Conservation (phyloP, 2,329 filamentous ascomycete species). For the Colletotrichum sp. region DNA sequence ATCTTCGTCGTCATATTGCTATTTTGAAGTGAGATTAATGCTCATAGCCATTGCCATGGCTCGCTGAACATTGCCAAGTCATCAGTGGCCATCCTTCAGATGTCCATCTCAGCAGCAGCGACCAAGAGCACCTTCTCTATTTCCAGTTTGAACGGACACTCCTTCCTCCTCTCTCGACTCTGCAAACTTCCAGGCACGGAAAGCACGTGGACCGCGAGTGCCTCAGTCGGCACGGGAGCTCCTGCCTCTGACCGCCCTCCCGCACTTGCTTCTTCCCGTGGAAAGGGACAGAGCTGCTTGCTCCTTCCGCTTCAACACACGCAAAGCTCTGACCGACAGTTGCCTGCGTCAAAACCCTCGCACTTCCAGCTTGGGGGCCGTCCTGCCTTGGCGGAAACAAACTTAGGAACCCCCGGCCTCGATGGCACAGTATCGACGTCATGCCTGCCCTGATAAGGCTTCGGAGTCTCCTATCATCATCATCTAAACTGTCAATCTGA, state of each 20-base stretch:
- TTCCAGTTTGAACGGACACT: background rate
- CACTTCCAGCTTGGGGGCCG: background rate
- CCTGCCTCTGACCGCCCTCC: background rate
- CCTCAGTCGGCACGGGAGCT: background rate
- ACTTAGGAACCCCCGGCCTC: background rate
- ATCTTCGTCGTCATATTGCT: background rate
- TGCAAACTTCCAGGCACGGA: background rate
- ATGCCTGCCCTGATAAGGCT: background rate
- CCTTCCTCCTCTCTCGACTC: background rate
- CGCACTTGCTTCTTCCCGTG: background rate
- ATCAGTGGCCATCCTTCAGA: background rate
- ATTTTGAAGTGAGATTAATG: background rate
- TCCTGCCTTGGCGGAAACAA: background rate
- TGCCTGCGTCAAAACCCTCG: background rate
- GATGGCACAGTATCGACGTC: slow-evolving; percentile 1
- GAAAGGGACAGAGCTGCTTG: background rate
- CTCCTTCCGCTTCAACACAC: background rate
- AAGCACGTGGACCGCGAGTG: background rate
- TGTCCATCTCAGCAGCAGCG: background rate
- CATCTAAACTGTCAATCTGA: background rate
- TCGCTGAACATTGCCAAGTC: background rate
- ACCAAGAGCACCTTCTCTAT: background rate
- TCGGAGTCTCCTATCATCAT: background rate
- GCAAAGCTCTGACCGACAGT: background rate
- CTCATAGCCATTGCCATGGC: background rate